Evolutionary conservation across 208 protist genomes (phyloP), one percentile per base, ranked within the genome.

Genomic region (Wallacemonas sp.): DNA sequence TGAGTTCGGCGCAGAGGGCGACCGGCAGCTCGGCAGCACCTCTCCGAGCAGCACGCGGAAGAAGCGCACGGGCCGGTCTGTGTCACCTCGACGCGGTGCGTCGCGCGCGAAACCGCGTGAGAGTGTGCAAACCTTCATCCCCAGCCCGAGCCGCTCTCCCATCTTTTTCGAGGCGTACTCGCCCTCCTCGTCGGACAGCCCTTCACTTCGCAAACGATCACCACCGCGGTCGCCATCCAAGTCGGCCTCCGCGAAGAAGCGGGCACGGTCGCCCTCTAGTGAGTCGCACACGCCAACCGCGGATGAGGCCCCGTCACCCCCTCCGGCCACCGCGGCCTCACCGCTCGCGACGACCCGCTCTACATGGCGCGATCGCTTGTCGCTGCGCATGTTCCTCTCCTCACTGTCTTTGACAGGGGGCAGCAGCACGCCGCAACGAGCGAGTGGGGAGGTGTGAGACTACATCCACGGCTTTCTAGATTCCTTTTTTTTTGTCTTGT

Each of bases 161-260:
- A 34, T 84, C 2, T 90, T 89, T 63, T 82, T 84, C 59, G 87
- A 85, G 46, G 69, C 79, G 0, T 80, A 72, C 68, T 85, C 80
- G 15, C 72, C 82, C 6, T 61, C 28, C 41, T 62, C 30, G 12
- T 42, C 26, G 2, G 47, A 44, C 19, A 59, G 36, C 11, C 39
- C 36, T 1, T 4, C 15, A 6, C 3, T 22, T 14, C 51, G 51
- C 2, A 4, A 38, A 14, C n/a, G 30, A 19, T 58, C 51, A 6
- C 51, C 51, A 39, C 51, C 51, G 24, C 30, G 15, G 12, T 42
- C 51, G 3, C 51, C 51, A 5, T 58, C 51, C 51, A 58, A 39
- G 51, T 9, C 36, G 14, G 36, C 30, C 6, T 21, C 51, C 4
- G 51, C 30, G 4, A 33, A 58, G 30, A 58, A 58, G 51, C 51